Conservation (phyloP, 352 stramenopile species). For the Hyaloperonospora arabidopsidis region DNA sequence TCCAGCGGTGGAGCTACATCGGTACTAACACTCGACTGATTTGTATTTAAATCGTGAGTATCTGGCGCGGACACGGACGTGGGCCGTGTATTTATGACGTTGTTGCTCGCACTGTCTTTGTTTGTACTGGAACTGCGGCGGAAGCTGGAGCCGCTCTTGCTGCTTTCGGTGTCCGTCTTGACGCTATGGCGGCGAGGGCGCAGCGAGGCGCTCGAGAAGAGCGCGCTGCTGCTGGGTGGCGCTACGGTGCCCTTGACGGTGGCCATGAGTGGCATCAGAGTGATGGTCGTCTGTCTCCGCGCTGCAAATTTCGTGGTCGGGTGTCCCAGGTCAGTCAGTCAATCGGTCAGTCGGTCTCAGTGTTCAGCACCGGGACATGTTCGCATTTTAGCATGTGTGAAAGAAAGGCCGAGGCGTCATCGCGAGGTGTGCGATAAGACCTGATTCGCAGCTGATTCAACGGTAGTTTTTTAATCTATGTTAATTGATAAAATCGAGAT, state of each 20-base stretch:
- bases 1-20: constrained; percentile 26
- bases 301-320: not conserved
- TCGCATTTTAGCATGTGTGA: not conserved
- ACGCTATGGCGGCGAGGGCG: constrained; percentile 13
- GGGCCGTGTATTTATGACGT: constrained; percentile 16
- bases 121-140: constrained; percentile 18
- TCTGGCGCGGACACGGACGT: constrained; percentile 4
- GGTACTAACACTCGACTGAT: not conserved
- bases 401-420: not conserved
- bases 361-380: constrained; percentile 10
- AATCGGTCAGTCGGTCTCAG: constrained; percentile 2
- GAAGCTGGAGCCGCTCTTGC: constrained; percentile 6
- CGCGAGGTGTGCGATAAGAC: not conserved
- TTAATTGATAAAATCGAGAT: too few species aligned
- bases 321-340: constrained; percentile 8
- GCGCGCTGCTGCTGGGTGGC: constrained; percentile 17
- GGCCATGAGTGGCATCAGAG: constrained; percentile 26
- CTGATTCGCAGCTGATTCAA: not conserved
- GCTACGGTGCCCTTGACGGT: constrained; percentile 29
- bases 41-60: too few species aligned
- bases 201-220: constrained; percentile 33
- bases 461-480: too few species aligned
- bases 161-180: constrained; percentile 9
- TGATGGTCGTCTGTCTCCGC: constrained; percentile 8
- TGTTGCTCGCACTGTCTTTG: constrained; percentile 8